Evolutionary conservation across 2,329 filamentous ascomycete genomes (phyloP), one percentile per base, ranked within the genome.

Genomic region (Paraphoma chrysanthemicola): DNA sequence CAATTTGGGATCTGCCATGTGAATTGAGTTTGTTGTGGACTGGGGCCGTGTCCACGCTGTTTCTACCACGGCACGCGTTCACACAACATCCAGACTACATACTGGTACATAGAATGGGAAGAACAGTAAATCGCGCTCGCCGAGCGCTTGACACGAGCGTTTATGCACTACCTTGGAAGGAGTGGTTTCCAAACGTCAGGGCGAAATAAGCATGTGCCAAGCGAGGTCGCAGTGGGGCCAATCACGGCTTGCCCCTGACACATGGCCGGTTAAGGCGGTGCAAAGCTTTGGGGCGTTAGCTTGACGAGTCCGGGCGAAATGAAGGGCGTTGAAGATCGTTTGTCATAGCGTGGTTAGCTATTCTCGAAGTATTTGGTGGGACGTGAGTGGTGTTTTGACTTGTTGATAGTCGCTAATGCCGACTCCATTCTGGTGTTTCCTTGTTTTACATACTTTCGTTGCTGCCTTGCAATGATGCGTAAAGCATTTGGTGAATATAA

Each of bases 271-370:
- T 33, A 39, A 44, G 14, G 39, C 45, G 42, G 31, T 45, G 53
- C 54, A 62, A 67, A 62, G 60, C 63, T 66, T 64, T 64, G 54
- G 45, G 66, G 63, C 62, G 59, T 64, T 57, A 62, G 59, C 62
- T 64, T 67, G 49, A 56, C 23, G 38, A 36, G n/a, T 44, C 38
- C 28, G 39, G 43, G 39, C 52, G 36, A 36, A 39, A 51, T 47
- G 17, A 39, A 29, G n/a, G n/a, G 9, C 18, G 18, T 43, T 43
- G 41, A 23, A 43, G 18, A 23, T 23, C 45, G 36, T 16, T 43
- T 23, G 18, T 43, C 41, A 23, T 43, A 10, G n/a, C 36, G 16
- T 16, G 11, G 11, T 6, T 39, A 39, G 11, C 36, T 39, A 39
- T 39, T 16, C 16, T 39, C 16, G 36, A 12, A 12, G 11, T 5